phyloP scores from a whole-genome alignment of 1,139 yeast species.

The Kurtzmaniella quercitrusa region DNA sequence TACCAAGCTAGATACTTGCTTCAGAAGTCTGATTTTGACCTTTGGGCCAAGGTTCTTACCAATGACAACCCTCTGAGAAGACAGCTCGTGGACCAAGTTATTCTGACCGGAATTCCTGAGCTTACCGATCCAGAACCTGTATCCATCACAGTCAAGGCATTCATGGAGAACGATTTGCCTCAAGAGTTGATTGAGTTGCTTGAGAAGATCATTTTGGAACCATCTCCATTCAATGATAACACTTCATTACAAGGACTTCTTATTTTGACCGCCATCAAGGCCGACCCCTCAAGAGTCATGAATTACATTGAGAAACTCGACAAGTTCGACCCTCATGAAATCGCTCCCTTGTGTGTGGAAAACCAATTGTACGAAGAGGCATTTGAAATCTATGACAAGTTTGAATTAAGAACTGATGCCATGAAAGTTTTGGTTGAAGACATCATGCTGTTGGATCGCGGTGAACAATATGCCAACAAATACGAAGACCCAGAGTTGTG shows the following conservation, averaged over 20 bases:
- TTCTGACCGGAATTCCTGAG: conserved; percentile 96
- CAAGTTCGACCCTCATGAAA: conserved; percentile 88
- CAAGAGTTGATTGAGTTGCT: conserved; percentile 88
- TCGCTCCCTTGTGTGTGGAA: conserved; percentile 88
- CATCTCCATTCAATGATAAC: conserved; percentile 94
- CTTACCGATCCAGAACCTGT: conserved; percentile 93
- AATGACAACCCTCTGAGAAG: conserved; percentile 79
- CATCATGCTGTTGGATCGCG: conserved; percentile 90
- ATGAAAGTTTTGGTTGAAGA: conserved; percentile 90
- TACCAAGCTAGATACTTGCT: conserved; percentile 95
- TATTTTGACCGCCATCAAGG: conserved; percentile 91
- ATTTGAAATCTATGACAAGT: conserved; percentile 84
- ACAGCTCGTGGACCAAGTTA: conserved; percentile 87
- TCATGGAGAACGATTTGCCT: conserved; percentile 93
- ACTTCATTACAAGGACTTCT: conserved; percentile 91
- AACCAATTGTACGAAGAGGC: conserved; percentile 92
- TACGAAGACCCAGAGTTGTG: conserved; percentile 82
- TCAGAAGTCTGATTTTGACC: conserved; percentile 71
- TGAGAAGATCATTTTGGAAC: conserved; percentile 94
- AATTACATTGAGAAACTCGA: conserved; percentile 86
- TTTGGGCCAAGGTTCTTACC: conserved; percentile 78
- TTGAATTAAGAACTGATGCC: conserved; percentile 74
- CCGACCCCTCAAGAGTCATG: conserved; percentile 82
- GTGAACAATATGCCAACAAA: conserved; percentile 89
- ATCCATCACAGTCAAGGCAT: conserved; percentile 92